Evolutionary conservation across 2,329 filamentous ascomycete genomes (phyloP).

Genomic region (Pseudovirgaria hyperparasitica): DNA sequence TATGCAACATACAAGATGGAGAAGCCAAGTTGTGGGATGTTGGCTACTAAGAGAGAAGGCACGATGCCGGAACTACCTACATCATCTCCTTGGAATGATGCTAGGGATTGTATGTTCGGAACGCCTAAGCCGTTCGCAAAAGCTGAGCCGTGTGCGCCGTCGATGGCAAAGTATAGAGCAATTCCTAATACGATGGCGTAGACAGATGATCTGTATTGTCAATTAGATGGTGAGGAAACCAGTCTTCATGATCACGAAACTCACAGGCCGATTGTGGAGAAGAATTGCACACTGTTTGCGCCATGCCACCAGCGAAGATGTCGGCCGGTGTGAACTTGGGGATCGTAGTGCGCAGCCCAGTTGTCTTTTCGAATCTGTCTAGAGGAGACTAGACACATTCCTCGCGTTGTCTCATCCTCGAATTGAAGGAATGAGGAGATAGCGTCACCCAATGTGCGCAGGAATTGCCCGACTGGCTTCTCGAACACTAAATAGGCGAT

Average conservation of each 20-base stretch:
- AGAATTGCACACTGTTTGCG: constrained; percentile 1
- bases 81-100: constrained; percentile 4
- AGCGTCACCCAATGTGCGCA: constrained; percentile 17
- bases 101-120: constrained; percentile 8
- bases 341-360: not conserved
- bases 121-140: constrained; percentile 7
- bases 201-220: not conserved
- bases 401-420: constrained; percentile 9
- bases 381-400: constrained; percentile 10
- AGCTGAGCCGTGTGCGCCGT: constrained; percentile 2
- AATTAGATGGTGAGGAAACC: not conserved
- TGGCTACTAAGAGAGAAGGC: constrained; percentile 24
- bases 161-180: constrained; percentile 6
- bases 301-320: not conserved
- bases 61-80: constrained; percentile 6
- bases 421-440: constrained; percentile 14
- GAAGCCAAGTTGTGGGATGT: constrained; percentile 34
- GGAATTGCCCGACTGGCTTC: constrained; percentile 2
- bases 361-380: constrained; percentile 4
- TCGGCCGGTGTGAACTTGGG: not conserved
- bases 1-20: constrained; percentile 33
- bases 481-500: constrained; percentile 8
- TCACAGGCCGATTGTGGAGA: constrained; percentile 1
- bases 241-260: not conserved
- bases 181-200: constrained; percentile 6